A percentile compares a stretch with the other conserved stretches of the same genome.
phyloP scores from a whole-genome alignment of 208 protist species.

The Tritrichomonas musculus region DNA sequence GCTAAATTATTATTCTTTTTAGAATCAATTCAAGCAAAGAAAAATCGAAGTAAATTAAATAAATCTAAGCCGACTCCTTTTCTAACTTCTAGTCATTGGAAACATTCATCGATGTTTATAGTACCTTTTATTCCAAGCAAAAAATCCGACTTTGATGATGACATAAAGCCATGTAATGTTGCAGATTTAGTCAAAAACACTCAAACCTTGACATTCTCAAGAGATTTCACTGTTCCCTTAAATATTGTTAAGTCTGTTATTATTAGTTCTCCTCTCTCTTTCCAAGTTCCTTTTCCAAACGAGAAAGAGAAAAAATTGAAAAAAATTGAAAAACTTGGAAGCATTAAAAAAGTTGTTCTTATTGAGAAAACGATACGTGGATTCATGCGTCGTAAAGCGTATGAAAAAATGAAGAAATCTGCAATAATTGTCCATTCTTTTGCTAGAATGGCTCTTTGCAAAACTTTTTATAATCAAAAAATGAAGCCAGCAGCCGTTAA shows the following conservation, averaged over 20 bases:
- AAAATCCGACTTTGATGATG: neutral
- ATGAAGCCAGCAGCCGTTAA: neutral
- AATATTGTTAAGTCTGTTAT: neutral
- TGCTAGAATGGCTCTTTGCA: neutral
- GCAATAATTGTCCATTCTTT: neutral
- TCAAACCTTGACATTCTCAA: neutral
- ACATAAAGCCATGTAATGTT: no score
- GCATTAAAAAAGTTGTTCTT: neutral
- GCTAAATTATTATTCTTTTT: neutral
- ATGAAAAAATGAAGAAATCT: neutral
- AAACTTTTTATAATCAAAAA: neutral
- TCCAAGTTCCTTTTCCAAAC: neutral
- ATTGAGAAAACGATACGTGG: neutral
- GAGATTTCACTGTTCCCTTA: neutral
- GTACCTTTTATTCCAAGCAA: neutral
- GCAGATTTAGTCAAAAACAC: neutral
- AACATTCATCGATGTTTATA: neutral
- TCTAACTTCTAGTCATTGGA: neutral
- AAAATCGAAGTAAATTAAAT: neutral
- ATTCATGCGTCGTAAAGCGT: neutral
- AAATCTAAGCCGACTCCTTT: neutral
- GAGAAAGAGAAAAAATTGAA: neutral
- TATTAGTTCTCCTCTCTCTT: neutral
- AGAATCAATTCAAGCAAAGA: neutral
- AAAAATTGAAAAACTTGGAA: neutral